These are phyloP conservation scores for Leccinum fuscescens DNA, from an alignment of 1,284 basidiomycete species.

Conservation along the genomic window DNA sequence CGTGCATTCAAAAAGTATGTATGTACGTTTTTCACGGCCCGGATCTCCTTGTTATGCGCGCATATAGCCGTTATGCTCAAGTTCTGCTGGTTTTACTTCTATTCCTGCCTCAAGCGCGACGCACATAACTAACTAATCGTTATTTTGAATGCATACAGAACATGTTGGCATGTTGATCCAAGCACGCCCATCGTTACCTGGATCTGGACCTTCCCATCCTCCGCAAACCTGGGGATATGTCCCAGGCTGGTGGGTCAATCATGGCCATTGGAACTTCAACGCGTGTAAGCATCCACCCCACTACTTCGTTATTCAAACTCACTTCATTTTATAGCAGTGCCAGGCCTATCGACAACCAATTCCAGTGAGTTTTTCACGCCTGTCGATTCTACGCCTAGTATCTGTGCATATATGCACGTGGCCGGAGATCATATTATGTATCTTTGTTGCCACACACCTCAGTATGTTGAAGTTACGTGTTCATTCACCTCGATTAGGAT, in stretches of 20 bases:
- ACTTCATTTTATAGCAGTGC: slow-evolving; percentile 5
- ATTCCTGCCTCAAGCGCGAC: neutral
- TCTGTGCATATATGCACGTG: neutral
- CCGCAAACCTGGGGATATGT: neutral
- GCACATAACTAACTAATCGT: neutral
- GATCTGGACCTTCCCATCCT: neutral
- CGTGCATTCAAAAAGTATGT: slow-evolving; percentile 14
- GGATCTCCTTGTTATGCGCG: neutral
- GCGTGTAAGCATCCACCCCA: slow-evolving; percentile 4
- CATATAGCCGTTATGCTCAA: neutral
- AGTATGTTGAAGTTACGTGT: neutral
- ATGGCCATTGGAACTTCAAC: slow-evolving; percentile 13
- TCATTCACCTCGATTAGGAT: neutral
- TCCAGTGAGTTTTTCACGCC: slow-evolving; percentile 9
- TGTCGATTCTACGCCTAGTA: neutral
- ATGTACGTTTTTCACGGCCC: neutral
- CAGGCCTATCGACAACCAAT: neutral
- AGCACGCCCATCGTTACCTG: neutral
- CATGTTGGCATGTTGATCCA: slow-evolving; percentile 10
- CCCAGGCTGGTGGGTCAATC: slow-evolving; percentile 2
- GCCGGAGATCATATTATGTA: neutral
- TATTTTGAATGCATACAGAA: slow-evolving; percentile 9
- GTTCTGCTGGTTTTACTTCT: neutral
- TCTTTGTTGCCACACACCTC: too few relatives aligned
- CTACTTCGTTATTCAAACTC: neutral